Evolutionary conservation across 257 asterid genomes (phyloP).

Genomic region (Anisodus tanguticus): DNA sequence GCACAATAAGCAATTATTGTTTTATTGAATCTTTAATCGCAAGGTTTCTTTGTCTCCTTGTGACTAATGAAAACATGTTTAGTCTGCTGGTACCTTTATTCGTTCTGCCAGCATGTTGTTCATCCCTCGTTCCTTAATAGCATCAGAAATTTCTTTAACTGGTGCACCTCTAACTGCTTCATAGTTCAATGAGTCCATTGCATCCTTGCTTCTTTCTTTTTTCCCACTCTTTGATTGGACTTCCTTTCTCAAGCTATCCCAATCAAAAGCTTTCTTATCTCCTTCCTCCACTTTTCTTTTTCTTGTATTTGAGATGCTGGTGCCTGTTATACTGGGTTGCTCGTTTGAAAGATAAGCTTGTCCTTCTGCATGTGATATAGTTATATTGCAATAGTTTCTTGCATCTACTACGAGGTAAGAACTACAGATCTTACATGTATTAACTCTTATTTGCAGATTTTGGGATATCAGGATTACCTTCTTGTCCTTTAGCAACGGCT

Average conservation of each 20-base stretch:
- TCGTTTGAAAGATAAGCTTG: conserved; percentile 33
- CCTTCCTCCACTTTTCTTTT: conserved; percentile 62
- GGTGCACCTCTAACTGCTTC: conserved; percentile 53
- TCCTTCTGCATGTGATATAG: conserved; percentile 37
- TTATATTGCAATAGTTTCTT: conserved; percentile 2
- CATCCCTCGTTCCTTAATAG: conserved; percentile 61
- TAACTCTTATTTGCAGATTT: neutral
- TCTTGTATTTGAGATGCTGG: conserved; percentile 48
- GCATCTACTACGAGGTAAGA: conserved; percentile 11
- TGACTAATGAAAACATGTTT: conserved; percentile 1
- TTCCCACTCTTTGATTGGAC: conserved; percentile 51
- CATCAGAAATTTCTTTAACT: conserved; percentile 43
- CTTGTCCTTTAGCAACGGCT: conserved; percentile 44
- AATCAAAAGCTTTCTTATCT: conserved; percentile 54
- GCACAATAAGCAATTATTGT: conserved; percentile 46
- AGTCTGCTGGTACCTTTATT: conserved; percentile 61
- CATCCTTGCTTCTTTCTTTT: conserved; percentile 56
- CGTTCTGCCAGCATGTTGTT: conserved; percentile 62
- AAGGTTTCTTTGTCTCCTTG: conserved; percentile 18
- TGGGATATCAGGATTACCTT: conserved; percentile 44
- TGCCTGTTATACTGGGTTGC: conserved; percentile 36
- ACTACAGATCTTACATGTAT: neutral
- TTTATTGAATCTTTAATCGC: conserved; percentile 12
- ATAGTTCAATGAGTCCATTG: conserved; percentile 82
- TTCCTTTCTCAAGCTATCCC: conserved; percentile 86